Evolutionary conservation across 2,329 filamentous ascomycete species (phyloP).

Genomic region (Neoarthrinium moseri): DNA sequence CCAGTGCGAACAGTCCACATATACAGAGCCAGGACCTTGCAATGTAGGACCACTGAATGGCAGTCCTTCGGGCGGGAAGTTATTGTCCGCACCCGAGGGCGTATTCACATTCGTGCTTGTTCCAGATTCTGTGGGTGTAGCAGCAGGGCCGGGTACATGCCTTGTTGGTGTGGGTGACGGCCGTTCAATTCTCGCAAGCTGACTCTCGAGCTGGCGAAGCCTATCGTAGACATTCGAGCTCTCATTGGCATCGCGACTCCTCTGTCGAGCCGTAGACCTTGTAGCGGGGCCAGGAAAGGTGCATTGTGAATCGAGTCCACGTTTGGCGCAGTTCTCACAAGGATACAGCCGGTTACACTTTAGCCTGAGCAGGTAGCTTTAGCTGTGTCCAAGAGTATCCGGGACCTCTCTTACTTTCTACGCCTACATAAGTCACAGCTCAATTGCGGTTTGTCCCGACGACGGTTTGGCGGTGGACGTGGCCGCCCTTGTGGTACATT

Average conservation of each 20-base stretch:
- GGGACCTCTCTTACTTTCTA: neutral
- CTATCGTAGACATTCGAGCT: neutral
- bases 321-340: neutral
- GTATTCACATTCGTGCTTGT: neutral
- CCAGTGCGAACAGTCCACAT: neutral
- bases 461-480: slow-evolving; percentile 2
- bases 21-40: neutral
- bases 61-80: neutral
- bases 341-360: slow-evolving; percentile 4
- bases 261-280: neutral
- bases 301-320: neutral
- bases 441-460: slow-evolving; percentile 6
- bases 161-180: neutral
- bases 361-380: neutral
- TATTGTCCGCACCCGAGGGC: neutral
- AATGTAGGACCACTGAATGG: neutral
- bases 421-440: slow-evolving; percentile 2
- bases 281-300: neutral
- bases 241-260: neutral
- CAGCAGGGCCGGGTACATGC: neutral
- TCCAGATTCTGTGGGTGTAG: neutral
- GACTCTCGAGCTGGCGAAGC: neutral
- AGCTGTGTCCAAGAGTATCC: neutral
- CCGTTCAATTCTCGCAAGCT: neutral
- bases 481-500: neutral